Evolutionary conservation across 352 stramenopile genomes (phyloP).

Genomic region (Aphanomyces astaci): DNA sequence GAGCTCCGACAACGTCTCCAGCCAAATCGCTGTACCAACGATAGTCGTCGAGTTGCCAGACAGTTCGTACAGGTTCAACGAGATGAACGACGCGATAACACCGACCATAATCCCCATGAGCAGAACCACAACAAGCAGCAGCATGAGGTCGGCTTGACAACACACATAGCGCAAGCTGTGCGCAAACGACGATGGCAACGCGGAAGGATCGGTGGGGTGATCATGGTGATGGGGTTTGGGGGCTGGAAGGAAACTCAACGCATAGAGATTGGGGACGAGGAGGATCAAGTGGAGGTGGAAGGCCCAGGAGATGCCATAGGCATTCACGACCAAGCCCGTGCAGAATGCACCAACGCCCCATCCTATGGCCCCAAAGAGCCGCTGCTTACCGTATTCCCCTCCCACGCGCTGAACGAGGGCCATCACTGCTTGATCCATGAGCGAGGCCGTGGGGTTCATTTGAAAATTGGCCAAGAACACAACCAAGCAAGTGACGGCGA

Average conservation of each 20-base stretch:
- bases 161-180: background rate
- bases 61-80: slow-evolving; percentile 67
- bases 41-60: slow-evolving; percentile 49
- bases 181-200: background rate
- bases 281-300: slow-evolving; percentile 39
- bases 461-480: slow-evolving; percentile 71
- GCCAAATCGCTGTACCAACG: slow-evolving; percentile 56
- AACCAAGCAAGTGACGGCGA: slow-evolving; percentile 61
- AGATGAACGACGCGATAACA: slow-evolving; percentile 63
- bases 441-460: slow-evolving; percentile 50
- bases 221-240: background rate
- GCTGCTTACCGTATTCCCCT: slow-evolving; percentile 70
- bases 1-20: slow-evolving; percentile 61
- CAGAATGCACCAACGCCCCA: slow-evolving; percentile 61
- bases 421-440: slow-evolving; percentile 63
- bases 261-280: background rate
- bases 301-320: slow-evolving; percentile 62
- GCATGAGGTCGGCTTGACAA: slow-evolving; percentile 40
- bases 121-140: slow-evolving; percentile 58
- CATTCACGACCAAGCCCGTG: slow-evolving; percentile 46
- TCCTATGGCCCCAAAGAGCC: slow-evolving; percentile 58
- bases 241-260: slow-evolving; percentile 2
- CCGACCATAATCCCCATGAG: slow-evolving; percentile 51
- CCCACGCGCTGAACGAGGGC: slow-evolving; percentile 48
- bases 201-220: background rate